Evolutionary conservation across 495 filamentous ascomycete species (phyloP).

Genomic region (Trichoderma reesei): DNA sequence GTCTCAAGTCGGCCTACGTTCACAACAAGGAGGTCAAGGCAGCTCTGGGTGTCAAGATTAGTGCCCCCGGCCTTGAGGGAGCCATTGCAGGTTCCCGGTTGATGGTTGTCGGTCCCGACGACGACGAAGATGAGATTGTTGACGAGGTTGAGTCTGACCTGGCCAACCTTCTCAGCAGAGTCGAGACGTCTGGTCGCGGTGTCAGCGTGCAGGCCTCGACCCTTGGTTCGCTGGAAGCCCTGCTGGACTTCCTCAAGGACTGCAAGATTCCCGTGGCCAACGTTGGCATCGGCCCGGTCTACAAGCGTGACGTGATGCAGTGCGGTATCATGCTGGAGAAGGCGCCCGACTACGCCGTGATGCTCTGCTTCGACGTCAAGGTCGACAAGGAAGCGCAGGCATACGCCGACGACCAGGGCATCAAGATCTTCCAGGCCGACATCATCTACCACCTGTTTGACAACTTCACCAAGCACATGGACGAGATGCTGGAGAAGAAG

Average conservation of each 20-base stretch:
- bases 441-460: constrained; percentile 99
- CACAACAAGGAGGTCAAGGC: constrained; percentile 99
- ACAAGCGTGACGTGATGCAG: constrained; percentile 97
- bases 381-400: constrained; percentile 90
- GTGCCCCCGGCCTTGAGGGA: constrained; percentile 88
- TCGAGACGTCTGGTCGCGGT: constrained; percentile 84
- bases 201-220: constrained; percentile 97
- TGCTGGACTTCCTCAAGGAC: constrained; percentile 87
- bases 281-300: constrained; percentile 96
- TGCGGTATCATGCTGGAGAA: constrained; percentile 96
- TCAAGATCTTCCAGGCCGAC: constrained; percentile 97
- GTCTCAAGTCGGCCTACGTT: constrained; percentile 86
- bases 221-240: constrained; percentile 89
- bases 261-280: constrained; percentile 97
- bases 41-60: constrained; percentile 96
- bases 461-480: constrained; percentile 89
- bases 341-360: constrained; percentile 88
- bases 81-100: constrained; percentile 96
- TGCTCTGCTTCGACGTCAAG: constrained; percentile 99
- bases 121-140: constrained; percentile 93
- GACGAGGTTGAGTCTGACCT: constrained; percentile 96
- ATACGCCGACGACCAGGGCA: constrained; percentile 87
- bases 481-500: constrained; percentile 69
- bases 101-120: constrained; percentile 84
- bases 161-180: constrained; percentile 77